These are phyloP conservation scores for Starmera stellimalicola DNA, from an alignment of 1,139 yeast species.

Conservation along the genomic window DNA sequence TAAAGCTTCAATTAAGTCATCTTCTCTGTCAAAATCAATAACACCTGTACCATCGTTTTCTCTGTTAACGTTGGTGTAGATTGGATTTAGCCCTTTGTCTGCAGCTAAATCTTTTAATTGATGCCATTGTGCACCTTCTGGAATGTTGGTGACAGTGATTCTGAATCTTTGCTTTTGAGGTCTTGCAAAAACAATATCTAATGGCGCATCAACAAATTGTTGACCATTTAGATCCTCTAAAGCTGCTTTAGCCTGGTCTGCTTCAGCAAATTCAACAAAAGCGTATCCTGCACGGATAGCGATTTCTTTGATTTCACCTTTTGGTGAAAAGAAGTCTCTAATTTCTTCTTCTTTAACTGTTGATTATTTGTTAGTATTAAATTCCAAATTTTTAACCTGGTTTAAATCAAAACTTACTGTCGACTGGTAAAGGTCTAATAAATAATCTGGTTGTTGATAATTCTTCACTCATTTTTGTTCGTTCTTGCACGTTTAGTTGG, in stretches of 20 bases:
- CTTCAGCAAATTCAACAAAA: conserved; percentile 58
- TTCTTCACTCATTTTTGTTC: conserved; percentile 15
- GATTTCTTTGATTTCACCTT: conserved; percentile 57
- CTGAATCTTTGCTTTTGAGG: conserved; percentile 66
- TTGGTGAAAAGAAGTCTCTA: conserved; percentile 55
- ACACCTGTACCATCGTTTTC: conserved; percentile 69
- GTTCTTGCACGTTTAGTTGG: background rate
- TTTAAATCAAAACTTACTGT: conserved; percentile 15
- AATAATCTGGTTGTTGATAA: conserved; percentile 40
- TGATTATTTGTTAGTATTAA: conserved; percentile 1
- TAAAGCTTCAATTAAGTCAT: conserved; percentile 62
- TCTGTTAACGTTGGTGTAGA: conserved; percentile 62
- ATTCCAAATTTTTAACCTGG: no score
- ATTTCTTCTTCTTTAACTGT: conserved; percentile 42
- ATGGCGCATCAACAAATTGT: conserved; percentile 51
- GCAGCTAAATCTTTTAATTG: conserved; percentile 74
- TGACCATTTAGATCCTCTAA: conserved; percentile 50
- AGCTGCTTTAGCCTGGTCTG: conserved; percentile 60
- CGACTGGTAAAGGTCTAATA: conserved; percentile 44
- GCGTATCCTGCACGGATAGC: conserved; percentile 71
- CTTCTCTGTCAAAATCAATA: conserved; percentile 69
- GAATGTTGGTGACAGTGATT: conserved; percentile 58
- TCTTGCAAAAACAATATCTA: conserved; percentile 62
- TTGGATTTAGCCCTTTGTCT: conserved; percentile 57
- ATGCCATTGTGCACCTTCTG: conserved; percentile 78